Evolutionary conservation across 495 filamentous ascomycete genomes (phyloP).

Genomic region (Parachaetomium inaequale): DNA sequence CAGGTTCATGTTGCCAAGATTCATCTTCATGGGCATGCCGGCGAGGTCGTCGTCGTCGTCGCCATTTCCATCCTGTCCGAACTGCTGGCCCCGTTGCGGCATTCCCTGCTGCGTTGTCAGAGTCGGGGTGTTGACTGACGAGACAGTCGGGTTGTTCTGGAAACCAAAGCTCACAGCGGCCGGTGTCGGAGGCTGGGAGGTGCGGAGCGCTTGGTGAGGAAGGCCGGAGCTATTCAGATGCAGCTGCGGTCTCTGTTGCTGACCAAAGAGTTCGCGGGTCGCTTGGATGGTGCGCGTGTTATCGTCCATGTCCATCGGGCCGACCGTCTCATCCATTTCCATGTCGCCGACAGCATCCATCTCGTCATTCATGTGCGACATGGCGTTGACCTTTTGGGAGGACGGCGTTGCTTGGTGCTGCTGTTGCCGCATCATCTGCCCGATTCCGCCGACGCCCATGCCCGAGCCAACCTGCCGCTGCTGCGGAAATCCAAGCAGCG

Average conservation of each 20-base stretch:
- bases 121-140: conserved; percentile 93
- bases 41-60: conserved; percentile 55
- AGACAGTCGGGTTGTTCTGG: conserved; percentile 95
- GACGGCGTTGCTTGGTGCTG: conserved; percentile 31
- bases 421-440: conserved; percentile 49
- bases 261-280: conserved; percentile 64
- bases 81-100: conserved; percentile 47
- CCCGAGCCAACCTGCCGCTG: conserved; percentile 34
- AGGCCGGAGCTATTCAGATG: conserved; percentile 65
- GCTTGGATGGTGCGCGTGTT: conserved; percentile 59
- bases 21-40: conserved; percentile 58
- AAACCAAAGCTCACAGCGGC: conserved; percentile 67
- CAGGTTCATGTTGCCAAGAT: conserved; percentile 49
- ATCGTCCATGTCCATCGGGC: conserved; percentile 57
- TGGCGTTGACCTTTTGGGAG: conserved; percentile 30
- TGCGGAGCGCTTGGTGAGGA: conserved; percentile 75
- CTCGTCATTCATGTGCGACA: conserved; percentile 56
- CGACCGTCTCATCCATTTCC: conserved; percentile 88
- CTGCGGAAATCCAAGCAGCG: conserved; percentile 39
- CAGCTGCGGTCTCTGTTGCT: conserved; percentile 66
- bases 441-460: conserved; percentile 38
- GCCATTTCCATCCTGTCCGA: conserved; percentile 45
- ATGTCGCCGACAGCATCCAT: conserved; percentile 90
- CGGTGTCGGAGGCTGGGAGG: conserved; percentile 83
- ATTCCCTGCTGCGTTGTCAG: conserved; percentile 58